These are phyloP conservation scores for Lycium ferocissimum DNA, from an alignment of 257 asterid species.

Conservation along the genomic window DNA sequence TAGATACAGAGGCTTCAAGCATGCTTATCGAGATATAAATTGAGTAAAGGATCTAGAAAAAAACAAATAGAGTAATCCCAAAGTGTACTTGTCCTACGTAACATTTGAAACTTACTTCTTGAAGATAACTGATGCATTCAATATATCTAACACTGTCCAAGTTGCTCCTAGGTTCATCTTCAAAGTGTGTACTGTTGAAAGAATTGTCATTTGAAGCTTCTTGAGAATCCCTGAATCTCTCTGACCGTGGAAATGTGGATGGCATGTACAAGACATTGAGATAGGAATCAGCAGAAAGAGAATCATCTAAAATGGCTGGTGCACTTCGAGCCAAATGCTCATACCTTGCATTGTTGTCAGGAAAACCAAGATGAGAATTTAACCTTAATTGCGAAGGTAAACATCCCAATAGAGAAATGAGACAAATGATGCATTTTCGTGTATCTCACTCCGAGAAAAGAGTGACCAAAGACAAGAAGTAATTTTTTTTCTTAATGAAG, in stretches of 20 bases:
- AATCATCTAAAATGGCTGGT: slow-evolving; percentile 93
- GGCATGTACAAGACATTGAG: slow-evolving; percentile 96
- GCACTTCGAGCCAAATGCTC: slow-evolving; percentile 97
- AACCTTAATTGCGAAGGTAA: slow-evolving; percentile 7
- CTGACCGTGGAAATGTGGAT: slow-evolving; percentile 93
- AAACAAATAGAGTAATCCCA: slow-evolving; percentile 17
- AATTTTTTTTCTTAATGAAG: not conserved
- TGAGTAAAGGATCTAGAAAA: not conserved
- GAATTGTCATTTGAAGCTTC: slow-evolving; percentile 67
- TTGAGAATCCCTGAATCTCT: slow-evolving; percentile 79
- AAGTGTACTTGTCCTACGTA: slow-evolving; percentile 22
- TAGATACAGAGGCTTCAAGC: slow-evolving; percentile 13
- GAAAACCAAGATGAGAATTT: slow-evolving; percentile 21
- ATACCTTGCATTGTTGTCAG: slow-evolving; percentile 57
- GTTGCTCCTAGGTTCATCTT: slow-evolving; percentile 92
- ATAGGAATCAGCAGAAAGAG: slow-evolving; percentile 99
- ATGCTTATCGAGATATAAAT: slow-evolving; percentile 1
- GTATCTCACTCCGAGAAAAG: slow-evolving; percentile 11
- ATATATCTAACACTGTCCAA: slow-evolving; percentile 86
- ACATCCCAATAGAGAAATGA: slow-evolving; percentile 13
- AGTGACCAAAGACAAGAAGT: not conserved
- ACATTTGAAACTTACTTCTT: slow-evolving; percentile 65
- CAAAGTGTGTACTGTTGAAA: slow-evolving; percentile 48
- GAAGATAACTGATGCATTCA: slow-evolving; percentile 83
- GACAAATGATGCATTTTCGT: not conserved